Conservation (phyloP, 768 basidiomycete species). For the Termitomyces titanicus region DNA sequence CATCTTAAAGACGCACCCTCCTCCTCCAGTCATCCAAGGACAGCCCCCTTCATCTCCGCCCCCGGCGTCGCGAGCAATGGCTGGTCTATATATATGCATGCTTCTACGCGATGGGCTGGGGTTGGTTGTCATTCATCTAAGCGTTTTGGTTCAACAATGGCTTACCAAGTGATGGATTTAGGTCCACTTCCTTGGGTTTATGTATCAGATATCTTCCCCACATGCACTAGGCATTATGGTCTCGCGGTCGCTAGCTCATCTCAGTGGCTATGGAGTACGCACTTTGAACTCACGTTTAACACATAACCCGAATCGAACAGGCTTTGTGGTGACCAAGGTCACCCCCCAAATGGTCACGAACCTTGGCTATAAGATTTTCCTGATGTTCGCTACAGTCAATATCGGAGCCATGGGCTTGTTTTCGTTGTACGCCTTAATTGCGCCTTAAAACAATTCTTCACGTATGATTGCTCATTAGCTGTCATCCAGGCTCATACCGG, state of each 20-base stretch:
- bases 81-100: no score
- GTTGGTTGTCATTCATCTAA: no score
- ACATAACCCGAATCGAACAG: slow-evolving; percentile 24
- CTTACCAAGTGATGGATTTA: slow-evolving; percentile 58
- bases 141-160: no score
- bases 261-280: slow-evolving; percentile 77
- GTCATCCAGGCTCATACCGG: slow-evolving; percentile 45
- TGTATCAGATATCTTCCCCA: slow-evolving; percentile 84
- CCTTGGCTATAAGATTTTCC: slow-evolving; percentile 70
- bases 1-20: no score
- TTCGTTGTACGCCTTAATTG: slow-evolving; percentile 50
- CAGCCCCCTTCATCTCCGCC: no score
- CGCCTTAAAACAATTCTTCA: slow-evolving; percentile 1
- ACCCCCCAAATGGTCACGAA: slow-evolving; percentile 60
- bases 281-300: not conserved
- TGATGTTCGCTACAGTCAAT: slow-evolving; percentile 74
- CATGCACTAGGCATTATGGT: slow-evolving; percentile 78
- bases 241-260: slow-evolving; percentile 69
- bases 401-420: slow-evolving; percentile 66
- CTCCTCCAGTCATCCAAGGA: no score
- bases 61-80: no score
- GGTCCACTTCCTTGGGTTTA: slow-evolving; percentile 61
- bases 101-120: no score
- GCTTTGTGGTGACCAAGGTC: slow-evolving; percentile 68
- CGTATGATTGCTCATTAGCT: not conserved